Evolutionary conservation across 768 basidiomycete genomes (phyloP).

Genomic region (Porphyrellus cyaneotinctus): DNA sequence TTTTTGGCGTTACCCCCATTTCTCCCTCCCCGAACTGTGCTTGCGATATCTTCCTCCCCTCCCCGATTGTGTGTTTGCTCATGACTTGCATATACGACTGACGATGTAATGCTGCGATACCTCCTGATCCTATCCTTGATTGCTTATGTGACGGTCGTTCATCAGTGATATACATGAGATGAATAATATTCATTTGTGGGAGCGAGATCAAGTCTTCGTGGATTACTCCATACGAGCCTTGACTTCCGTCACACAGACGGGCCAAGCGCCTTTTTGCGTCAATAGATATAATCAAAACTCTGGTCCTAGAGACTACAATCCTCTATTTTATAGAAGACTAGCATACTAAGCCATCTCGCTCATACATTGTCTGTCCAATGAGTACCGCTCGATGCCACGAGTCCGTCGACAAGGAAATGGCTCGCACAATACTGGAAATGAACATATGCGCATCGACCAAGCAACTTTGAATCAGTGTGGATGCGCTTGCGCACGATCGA

Average conservation of each 20-base stretch:
- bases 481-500: conserved; percentile 9
- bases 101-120: conserved; percentile 14
- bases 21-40: not conserved
- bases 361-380: too few relatives aligned
- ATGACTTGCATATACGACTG: conserved; percentile 1
- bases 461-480: not conserved
- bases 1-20: conserved; percentile 9
- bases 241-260: too few relatives aligned
- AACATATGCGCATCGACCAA: conserved; percentile 14
- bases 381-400: too few relatives aligned
- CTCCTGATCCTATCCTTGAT: not conserved
- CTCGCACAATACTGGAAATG: not conserved
- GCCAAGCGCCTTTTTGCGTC: too few relatives aligned
- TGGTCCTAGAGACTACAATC: too few relatives aligned
- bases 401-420: too few relatives aligned
- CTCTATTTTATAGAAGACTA: too few relatives aligned
- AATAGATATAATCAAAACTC: too few relatives aligned
- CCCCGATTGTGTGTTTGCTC: not conserved
- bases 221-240: too few relatives aligned
- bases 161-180: not conserved
- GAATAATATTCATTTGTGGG: not conserved
- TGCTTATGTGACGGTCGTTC: not conserved
- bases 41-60: conserved; percentile 11
- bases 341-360: too few relatives aligned
- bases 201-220: too few relatives aligned